phyloP scores from a whole-genome alignment of 1,139 yeast species.

The Suhomyces wounanorum region DNA sequence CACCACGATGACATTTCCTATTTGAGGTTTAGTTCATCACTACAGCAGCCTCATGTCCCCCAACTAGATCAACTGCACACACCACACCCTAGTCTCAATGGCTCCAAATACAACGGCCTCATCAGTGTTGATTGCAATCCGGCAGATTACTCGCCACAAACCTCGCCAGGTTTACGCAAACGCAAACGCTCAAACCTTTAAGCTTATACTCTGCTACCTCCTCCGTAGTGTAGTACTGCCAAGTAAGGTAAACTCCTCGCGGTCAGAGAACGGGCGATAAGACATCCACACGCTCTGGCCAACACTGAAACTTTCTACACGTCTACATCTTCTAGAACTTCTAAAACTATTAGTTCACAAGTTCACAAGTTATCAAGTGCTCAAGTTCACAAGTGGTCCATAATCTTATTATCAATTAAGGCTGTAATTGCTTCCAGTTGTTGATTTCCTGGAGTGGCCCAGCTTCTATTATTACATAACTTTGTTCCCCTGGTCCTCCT shows the following conservation, averaged over 20 bases:
- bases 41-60: too few species aligned
- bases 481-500: background rate
- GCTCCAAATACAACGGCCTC: background rate
- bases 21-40: background rate
- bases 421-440: too few species aligned
- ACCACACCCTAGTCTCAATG: background rate
- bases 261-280: too few species aligned
- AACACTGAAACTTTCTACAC: too few species aligned
- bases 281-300: too few species aligned
- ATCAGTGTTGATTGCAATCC: background rate
- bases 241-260: too few species aligned
- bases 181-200: background rate
- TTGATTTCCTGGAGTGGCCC: background rate
- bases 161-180: background rate
- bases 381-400: too few species aligned
- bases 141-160: background rate
- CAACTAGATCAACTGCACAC: too few species aligned
- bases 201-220: background rate
- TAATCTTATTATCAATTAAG: too few species aligned
- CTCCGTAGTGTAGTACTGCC: background rate
- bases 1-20: background rate
- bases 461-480: background rate
- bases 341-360: too few species aligned
- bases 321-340: too few species aligned
- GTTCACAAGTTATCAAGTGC: too few species aligned